phyloP scores from a whole-genome alignment of 306 rosid genomes.

The Dicorynia guianensis region DNA sequence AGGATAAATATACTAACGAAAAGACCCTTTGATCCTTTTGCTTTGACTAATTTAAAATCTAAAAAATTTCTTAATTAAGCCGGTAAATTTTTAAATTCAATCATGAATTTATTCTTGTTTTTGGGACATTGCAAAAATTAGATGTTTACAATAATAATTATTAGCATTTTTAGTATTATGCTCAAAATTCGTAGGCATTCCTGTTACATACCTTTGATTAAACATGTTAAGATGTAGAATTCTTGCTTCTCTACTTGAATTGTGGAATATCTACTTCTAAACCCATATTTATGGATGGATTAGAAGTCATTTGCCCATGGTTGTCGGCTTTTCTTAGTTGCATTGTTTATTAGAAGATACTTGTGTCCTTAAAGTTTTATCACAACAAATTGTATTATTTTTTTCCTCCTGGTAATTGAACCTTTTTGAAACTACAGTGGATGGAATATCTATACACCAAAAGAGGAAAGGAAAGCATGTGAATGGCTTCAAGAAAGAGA shows the following conservation, averaged over 20 bases:
- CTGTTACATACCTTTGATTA: neutral
- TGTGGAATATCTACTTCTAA: neutral
- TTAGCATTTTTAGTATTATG: neutral
- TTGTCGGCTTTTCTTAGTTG: no score
- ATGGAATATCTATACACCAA: slow-evolving; percentile 61
- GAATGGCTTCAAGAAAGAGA: slow-evolving; percentile 94
- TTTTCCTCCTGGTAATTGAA: neutral
- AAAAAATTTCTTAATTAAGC: no score
- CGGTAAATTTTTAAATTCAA: no score
- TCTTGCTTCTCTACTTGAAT: neutral
- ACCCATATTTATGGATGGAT: neutral
- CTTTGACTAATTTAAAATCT: no score
- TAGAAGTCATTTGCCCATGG: no score
- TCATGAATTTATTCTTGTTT: no score
- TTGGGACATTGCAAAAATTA: no score
- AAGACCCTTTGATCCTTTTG: no score
- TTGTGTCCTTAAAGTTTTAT: neutral
- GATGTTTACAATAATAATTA: no score
- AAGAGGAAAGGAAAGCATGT: slow-evolving; percentile 62
- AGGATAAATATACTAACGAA: no score
- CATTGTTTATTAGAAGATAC: neutral
- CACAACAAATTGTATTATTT: no score
- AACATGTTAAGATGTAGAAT: no score
- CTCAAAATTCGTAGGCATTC: neutral
- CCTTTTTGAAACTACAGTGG: slow-evolving; percentile 49